These are phyloP conservation scores for Camellia japonica DNA, from an alignment of 148 eudicot species.

Conservation along the genomic window DNA sequence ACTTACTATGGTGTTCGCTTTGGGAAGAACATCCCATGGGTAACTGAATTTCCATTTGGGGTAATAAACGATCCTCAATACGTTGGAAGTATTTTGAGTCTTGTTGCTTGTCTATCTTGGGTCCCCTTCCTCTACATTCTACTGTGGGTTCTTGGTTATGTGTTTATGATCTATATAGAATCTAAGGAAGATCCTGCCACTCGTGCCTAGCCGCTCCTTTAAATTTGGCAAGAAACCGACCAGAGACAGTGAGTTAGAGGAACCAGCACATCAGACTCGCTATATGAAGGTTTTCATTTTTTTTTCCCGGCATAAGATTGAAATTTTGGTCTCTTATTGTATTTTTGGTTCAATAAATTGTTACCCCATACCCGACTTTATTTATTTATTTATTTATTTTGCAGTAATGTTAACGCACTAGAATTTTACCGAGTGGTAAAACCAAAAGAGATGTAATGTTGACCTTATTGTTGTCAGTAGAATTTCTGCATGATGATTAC, in stretches of 20 bases:
- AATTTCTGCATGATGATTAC: constrained; percentile 1
- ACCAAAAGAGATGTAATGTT: neutral
- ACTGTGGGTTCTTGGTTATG: constrained; percentile 79
- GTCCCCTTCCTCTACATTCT: constrained; percentile 74
- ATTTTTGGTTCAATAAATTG: neutral
- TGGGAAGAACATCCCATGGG: constrained; percentile 88
- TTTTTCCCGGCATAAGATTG: neutral
- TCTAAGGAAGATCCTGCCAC: constrained; percentile 79
- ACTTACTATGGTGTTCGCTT: constrained; percentile 97
- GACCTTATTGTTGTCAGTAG: neutral
- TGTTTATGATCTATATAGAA: constrained; percentile 76
- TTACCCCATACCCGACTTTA: neutral
- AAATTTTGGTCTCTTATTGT: neutral
- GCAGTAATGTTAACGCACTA: too few species aligned
- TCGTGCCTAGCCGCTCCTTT: constrained; percentile 71
- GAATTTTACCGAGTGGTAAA: neutral
- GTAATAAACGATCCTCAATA: constrained; percentile 92
- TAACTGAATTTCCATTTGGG: constrained; percentile 87
- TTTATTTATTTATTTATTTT: too few species aligned
- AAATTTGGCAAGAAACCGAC: constrained; percentile 16
- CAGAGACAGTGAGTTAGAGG: neutral
- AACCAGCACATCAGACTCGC: neutral
- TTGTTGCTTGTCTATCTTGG: constrained; percentile 88
- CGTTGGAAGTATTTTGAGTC: constrained; percentile 87
- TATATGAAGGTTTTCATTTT: neutral